phyloP scores from a whole-genome alignment of 78 protist genomes.

The Dictyostelium brefeldianum region DNA sequence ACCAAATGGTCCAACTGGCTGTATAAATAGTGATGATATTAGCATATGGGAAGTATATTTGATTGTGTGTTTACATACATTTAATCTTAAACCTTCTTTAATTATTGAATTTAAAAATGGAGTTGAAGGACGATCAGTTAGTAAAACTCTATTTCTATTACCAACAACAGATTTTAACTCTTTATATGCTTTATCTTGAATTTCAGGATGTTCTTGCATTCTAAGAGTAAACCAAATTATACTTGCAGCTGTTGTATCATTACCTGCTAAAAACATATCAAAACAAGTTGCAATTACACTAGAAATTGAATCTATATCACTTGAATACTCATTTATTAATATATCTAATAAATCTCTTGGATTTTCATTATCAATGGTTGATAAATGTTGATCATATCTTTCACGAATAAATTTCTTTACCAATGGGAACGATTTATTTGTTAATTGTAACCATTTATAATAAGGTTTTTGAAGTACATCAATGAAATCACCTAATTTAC shows the following conservation, averaged over 20 bases:
- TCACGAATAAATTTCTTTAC: neutral
- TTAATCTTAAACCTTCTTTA: conserved; percentile 36
- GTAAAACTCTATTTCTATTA: neutral
- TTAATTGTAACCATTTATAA: neutral
- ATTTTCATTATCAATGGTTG: neutral
- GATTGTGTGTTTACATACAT: neutral
- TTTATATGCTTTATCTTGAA: conserved; percentile 35
- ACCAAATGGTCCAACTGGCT: conserved; percentile 27
- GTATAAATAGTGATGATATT: no score
- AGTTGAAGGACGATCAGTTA: neutral
- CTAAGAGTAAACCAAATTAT: neutral
- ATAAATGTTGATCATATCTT: conserved; percentile 3
- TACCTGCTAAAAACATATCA: conserved; percentile 25
- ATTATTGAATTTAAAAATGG: conserved; percentile 38
- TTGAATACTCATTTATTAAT: neutral
- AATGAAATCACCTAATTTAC: no score
- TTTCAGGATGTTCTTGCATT: conserved; percentile 24
- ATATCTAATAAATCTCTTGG: conserved; percentile 35
- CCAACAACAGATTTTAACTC: conserved; percentile 8
- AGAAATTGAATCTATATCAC: neutral
- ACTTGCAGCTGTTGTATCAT: conserved; percentile 14
- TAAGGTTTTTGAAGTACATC: no score
- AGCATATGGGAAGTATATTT: no score
- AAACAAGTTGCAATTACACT: neutral
- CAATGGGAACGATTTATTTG: neutral